Conservation (phyloP, 106 monocot genomes). For the Ottelia alismoides region DNA sequence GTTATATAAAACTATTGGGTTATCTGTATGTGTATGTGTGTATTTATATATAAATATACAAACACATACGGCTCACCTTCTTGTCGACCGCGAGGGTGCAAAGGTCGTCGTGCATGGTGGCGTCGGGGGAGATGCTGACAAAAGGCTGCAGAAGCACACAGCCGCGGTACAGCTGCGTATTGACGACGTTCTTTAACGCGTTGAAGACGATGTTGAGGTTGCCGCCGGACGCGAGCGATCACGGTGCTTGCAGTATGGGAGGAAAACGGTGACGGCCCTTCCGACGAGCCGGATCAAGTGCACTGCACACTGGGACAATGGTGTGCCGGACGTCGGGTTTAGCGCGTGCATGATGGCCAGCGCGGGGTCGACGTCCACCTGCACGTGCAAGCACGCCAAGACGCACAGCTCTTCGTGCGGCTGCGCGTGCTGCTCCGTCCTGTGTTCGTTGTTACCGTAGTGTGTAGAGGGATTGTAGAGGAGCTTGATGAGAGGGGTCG, state of each 20-base stretch:
- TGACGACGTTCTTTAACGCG: neutral
- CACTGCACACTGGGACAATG: neutral
- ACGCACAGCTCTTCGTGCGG: conserved; percentile 31
- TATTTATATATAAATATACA: no score
- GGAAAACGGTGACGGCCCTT: neutral
- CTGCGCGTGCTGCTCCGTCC: conserved; percentile 29
- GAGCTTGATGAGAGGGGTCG: conserved; percentile 25
- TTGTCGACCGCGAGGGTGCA: neutral
- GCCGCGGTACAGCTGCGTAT: neutral
- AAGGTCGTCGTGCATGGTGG: neutral
- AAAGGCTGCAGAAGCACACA: conserved; percentile 12
- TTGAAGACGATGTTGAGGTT: neutral
- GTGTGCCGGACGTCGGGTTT: neutral
- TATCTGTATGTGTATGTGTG: no score
- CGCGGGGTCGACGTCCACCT: conserved; percentile 33
- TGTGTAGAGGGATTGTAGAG: conserved; percentile 40
- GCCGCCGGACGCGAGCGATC: neutral
- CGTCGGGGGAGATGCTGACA: neutral
- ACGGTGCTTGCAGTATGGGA: neutral
- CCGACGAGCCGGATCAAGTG: neutral
- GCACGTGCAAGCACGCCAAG: conserved; percentile 34
- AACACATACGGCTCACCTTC: neutral
- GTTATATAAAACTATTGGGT: no score
- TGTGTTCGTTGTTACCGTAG: conserved; percentile 14
- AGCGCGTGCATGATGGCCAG: conserved; percentile 46